Evolutionary conservation across 2,329 filamentous ascomycete species (phyloP).

Genomic region (Hypoxylon sp.): DNA sequence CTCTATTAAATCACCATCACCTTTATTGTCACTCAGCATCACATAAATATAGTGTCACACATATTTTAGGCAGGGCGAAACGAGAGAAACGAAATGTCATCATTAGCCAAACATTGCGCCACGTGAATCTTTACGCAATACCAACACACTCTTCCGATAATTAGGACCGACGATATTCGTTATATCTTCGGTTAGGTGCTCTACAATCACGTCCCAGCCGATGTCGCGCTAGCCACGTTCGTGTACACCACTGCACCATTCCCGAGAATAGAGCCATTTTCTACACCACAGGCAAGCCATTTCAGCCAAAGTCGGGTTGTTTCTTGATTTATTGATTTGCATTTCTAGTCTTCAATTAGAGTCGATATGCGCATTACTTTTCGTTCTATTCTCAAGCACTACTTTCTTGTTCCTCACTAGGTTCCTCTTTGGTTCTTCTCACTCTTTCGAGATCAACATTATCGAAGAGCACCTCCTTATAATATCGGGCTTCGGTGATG

Average conservation of each 20-base stretch:
- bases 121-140: constrained; percentile 26
- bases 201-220: constrained; percentile 13
- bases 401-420: not conserved
- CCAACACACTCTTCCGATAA: constrained; percentile 14
- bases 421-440: not conserved
- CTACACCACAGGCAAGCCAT: not conserved
- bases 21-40: constrained; percentile 14
- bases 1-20: not conserved
- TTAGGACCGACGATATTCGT: no score
- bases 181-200: no score
- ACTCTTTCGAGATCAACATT: not conserved
- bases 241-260: not conserved
- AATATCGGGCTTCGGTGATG: constrained; percentile 89
- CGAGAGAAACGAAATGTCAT: no score
- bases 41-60: no score
- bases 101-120: constrained; percentile 34
- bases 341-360: no score
- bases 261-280: not conserved
- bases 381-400: not conserved
- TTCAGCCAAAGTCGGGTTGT: not conserved
- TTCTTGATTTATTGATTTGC: no score
- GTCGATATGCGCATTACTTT: not conserved
- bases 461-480: constrained; percentile 73
- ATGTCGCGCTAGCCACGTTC: constrained; percentile 23
- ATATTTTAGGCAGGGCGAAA: constrained; percentile 4